Conservation (phyloP, 192 early-diverging fungal genomes). For the Coemansia sp. region DNA sequence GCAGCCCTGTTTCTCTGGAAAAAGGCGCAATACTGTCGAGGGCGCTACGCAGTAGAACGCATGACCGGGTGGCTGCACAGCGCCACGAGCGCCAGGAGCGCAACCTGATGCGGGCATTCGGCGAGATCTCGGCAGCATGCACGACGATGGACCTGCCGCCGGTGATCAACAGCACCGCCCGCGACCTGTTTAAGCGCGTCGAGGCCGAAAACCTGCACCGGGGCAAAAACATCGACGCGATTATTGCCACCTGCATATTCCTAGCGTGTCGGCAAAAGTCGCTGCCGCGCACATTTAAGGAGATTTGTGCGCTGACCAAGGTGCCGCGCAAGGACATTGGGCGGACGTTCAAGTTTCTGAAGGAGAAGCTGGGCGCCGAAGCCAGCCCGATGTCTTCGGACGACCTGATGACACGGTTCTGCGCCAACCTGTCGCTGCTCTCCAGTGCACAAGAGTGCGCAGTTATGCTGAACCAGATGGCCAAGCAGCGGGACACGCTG, state of each 20-base stretch:
- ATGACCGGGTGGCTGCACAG: constrained; percentile 58
- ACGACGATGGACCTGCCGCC: constrained; percentile 74
- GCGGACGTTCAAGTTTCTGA: constrained; percentile 59
- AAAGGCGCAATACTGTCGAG: constrained; percentile 1
- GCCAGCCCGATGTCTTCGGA: constrained; percentile 63
- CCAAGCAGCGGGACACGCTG: constrained; percentile 75
- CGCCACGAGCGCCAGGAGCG: constrained; percentile 76
- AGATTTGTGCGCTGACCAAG: constrained; percentile 83
- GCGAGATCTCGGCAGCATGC: constrained; percentile 73
- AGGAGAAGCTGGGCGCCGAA: constrained; percentile 55
- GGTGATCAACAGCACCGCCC: constrained; percentile 72
- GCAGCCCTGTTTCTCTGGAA: background rate
- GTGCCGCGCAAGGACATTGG: constrained; percentile 95
- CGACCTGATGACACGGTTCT: constrained; percentile 76
- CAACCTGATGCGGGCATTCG: constrained; percentile 68
- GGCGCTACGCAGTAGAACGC: constrained; percentile 22
- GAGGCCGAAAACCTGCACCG: constrained; percentile 78
- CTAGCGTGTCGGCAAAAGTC: constrained; percentile 84
- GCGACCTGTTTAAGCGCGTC: constrained; percentile 80
- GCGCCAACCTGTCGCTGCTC: constrained; percentile 67
- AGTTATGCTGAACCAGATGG: constrained; percentile 63
- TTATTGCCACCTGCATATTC: constrained; percentile 89
- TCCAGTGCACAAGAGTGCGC: constrained; percentile 67
- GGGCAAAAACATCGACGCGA: constrained; percentile 76
- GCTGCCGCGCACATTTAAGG: constrained; percentile 87